phyloP scores from a whole-genome alignment of 2,329 filamentous ascomycete species.

The Sclerotinia nivalis region DNA sequence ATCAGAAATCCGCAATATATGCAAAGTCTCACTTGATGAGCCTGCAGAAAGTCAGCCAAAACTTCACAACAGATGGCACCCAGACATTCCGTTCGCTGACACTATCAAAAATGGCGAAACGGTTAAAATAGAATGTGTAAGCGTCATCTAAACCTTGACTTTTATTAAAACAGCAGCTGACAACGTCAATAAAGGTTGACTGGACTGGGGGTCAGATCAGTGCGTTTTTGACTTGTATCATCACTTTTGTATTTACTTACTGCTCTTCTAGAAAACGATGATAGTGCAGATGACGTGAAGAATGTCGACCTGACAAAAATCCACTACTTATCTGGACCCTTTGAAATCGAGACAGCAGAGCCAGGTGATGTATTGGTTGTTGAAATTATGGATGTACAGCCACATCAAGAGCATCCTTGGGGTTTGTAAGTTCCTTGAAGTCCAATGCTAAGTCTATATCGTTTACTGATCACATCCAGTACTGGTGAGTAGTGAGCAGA shows the following conservation, averaged over 20 bases:
- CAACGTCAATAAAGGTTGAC: constrained; percentile 30
- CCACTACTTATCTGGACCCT: constrained; percentile 88
- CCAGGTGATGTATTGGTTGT: constrained; percentile 79
- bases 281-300: constrained; percentile 83
- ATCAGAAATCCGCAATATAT: constrained; percentile 65
- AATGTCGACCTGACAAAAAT: constrained; percentile 82
- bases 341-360: constrained; percentile 80
- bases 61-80: constrained; percentile 89
- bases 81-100: constrained; percentile 74
- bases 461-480: neutral
- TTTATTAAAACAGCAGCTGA: constrained; percentile 8
- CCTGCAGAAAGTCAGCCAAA: constrained; percentile 68
- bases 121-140: constrained; percentile 83
- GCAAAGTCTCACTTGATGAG: constrained; percentile 72
- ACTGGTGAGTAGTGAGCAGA: neutral
- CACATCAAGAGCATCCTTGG: constrained; percentile 82
- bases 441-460: neutral
- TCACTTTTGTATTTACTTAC: neutral
- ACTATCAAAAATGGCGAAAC: constrained; percentile 81
- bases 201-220: constrained; percentile 77
- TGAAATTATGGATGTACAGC: constrained; percentile 92
- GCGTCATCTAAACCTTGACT: constrained; percentile 29
- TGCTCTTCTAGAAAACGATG: constrained; percentile 63
- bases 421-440: constrained; percentile 73
- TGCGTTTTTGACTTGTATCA: constrained; percentile 47